A percentile compares a stretch with the other conserved stretches of the same genome.
These are phyloP conservation scores for Hygrocybe punicea DNA, from an alignment of 768 basidiomycete species.

Conservation along the genomic window DNA sequence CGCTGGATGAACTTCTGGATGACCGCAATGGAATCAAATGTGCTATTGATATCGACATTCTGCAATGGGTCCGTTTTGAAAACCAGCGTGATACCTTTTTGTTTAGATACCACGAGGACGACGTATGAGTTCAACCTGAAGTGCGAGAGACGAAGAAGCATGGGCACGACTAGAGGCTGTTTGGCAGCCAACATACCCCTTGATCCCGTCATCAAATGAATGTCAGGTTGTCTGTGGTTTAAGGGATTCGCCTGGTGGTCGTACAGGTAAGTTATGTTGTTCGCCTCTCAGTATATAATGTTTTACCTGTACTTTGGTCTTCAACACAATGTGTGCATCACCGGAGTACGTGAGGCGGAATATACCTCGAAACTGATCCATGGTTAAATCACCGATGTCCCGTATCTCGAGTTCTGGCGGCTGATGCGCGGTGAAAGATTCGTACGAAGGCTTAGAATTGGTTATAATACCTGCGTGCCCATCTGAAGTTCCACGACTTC, in stretches of 20 bases:
- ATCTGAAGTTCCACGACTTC: slow-evolving; percentile 99
- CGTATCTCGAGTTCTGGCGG: slow-evolving; percentile 96
- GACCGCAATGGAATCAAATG: slow-evolving; percentile 96
- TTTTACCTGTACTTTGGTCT: slow-evolving; percentile 89
- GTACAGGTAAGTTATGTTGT: neutral
- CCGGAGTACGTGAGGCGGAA: slow-evolving; percentile 93
- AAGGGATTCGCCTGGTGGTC: slow-evolving; percentile 85
- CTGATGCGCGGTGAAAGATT: slow-evolving; percentile 39
- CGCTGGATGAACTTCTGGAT: slow-evolving; percentile 97
- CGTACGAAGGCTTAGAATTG: slow-evolving; percentile 3
- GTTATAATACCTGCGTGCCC: slow-evolving; percentile 78
- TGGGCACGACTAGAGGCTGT: slow-evolving; percentile 93
- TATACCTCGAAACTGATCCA: slow-evolving; percentile 94
- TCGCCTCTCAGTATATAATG: too few relatives aligned
- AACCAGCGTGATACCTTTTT: slow-evolving; percentile 97
- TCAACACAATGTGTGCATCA: slow-evolving; percentile 83
- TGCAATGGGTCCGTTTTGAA: slow-evolving; percentile 99
- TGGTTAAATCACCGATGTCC: slow-evolving; percentile 94
- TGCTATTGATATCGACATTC: slow-evolving; percentile 95
- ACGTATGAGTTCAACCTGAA: slow-evolving; percentile 94
- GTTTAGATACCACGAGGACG: slow-evolving; percentile 94
- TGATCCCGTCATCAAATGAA: slow-evolving; percentile 79
- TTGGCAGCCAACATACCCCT: slow-evolving; percentile 90
- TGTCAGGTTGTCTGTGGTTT: slow-evolving; percentile 87
- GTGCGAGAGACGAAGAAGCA: slow-evolving; percentile 95